Percentiles rank a stretch among this genome's conserved stretches.
phyloP scores from a whole-genome alignment of 2,329 filamentous ascomycete species.

The Stagonosporopsis cucurbitacearum region DNA sequence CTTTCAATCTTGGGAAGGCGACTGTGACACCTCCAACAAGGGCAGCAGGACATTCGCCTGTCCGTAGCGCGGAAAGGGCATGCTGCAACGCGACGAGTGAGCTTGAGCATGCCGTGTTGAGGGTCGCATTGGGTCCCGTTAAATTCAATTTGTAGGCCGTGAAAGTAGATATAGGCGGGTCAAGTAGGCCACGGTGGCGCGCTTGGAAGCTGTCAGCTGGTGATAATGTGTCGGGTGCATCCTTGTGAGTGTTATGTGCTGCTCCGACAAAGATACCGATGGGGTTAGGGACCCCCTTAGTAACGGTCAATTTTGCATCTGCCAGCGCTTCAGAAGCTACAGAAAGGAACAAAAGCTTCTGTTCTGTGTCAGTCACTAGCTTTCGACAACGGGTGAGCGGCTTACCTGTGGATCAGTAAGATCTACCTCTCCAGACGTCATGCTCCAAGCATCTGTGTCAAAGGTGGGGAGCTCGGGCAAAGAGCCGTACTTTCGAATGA shows the following conservation, averaged over 20 bases:
- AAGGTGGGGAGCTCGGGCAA: neutral
- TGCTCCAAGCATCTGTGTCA: neutral
- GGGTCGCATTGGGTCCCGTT: too few relatives aligned
- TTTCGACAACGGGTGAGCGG: neutral
- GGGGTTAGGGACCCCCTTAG: neutral
- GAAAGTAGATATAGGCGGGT: neutral
- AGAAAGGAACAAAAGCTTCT: neutral
- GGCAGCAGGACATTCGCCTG: too few relatives aligned
- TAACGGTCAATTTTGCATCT: neutral
- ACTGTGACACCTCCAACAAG: too few relatives aligned
- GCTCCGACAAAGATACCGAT: neutral
- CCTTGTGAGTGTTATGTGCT: neutral
- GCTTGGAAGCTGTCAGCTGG: neutral
- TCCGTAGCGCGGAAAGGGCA: too few relatives aligned
- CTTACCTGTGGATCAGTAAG: neutral
- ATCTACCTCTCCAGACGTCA: neutral
- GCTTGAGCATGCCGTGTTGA: too few relatives aligned
- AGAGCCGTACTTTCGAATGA: neutral
- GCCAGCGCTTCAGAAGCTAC: neutral
- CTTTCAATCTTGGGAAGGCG: too few relatives aligned
- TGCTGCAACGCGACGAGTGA: too few relatives aligned
- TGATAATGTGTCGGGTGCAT: neutral
- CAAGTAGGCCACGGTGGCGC: neutral
- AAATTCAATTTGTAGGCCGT: neutral
- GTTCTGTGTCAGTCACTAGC: neutral